A percentile compares a stretch with the other conserved stretches of the same genome.
These are phyloP conservation scores for Calonectria ilicicola DNA, from an alignment of 2,329 filamentous ascomycete species.

Conservation along the genomic window DNA sequence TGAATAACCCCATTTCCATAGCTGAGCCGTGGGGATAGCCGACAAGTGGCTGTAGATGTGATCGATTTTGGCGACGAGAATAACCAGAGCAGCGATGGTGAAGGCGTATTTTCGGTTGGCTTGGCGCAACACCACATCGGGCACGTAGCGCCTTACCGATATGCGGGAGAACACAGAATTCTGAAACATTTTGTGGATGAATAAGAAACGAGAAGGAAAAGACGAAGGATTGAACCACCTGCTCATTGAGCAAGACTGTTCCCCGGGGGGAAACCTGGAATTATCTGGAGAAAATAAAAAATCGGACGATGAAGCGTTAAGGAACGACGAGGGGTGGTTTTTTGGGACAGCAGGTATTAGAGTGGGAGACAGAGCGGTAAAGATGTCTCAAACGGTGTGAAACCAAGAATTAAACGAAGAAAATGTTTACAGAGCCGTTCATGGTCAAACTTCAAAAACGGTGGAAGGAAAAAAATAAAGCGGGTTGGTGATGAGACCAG, in stretches of 20 bases:
- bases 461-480: neutral
- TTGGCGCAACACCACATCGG: neutral
- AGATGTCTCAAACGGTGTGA: too few relatives aligned
- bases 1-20: neutral
- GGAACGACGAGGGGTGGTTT: neutral
- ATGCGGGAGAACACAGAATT: neutral
- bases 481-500: neutral
- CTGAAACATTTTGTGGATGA: neutral
- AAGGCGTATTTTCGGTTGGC: neutral
- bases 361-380: neutral
- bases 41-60: constrained; percentile 2
- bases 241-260: neutral
- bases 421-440: neutral
- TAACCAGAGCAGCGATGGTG: neutral
- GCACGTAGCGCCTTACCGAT: neutral
- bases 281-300: neutral
- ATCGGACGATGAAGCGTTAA: neutral
- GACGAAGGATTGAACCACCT: neutral
- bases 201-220: neutral
- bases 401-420: neutral
- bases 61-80: neutral
- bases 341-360: neutral
- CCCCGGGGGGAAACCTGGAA: neutral
- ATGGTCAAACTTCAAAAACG: neutral
- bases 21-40: neutral